Conservation (phyloP, 2,329 filamentous ascomycete genomes). For the Huntiella bhutanensis region DNA sequence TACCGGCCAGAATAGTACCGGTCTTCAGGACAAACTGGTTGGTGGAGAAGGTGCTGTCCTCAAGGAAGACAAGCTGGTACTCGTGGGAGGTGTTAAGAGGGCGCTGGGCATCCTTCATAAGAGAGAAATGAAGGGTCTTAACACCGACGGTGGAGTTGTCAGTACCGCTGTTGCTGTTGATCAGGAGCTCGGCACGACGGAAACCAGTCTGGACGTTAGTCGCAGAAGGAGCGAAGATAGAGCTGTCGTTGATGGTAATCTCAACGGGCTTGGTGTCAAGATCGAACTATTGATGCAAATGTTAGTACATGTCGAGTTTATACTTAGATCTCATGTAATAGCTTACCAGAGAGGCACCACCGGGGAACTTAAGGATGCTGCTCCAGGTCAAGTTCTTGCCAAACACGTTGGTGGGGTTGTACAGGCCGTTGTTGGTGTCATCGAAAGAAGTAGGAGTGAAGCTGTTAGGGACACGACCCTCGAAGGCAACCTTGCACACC, state of each 20-base stretch:
- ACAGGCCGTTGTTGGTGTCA: conserved; percentile 22
- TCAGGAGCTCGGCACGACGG: conserved; percentile 38
- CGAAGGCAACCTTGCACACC: conserved; percentile 18
- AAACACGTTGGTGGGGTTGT: conserved; percentile 32
- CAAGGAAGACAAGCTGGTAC: conserved; percentile 36
- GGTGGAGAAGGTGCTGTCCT: conserved; percentile 26
- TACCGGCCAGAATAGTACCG: conserved; percentile 29
- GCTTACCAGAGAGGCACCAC: conserved; percentile 22
- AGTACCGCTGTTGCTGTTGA: conserved; percentile 28
- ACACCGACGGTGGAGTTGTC: conserved; percentile 33
- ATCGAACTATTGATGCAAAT: conserved; percentile 21
- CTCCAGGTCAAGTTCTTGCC: conserved; percentile 32
- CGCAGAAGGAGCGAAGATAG: conserved; percentile 35
- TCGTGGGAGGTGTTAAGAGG: conserved; percentile 41
- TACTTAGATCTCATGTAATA: conserved; percentile 4
- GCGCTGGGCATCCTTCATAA: conserved; percentile 31
- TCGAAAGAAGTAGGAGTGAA: conserved; percentile 24
- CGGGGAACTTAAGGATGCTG: conserved; percentile 28
- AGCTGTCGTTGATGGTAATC: conserved; percentile 36
- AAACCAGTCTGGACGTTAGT: conserved; percentile 37
- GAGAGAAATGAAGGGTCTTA: conserved; percentile 42
- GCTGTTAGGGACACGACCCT: conserved; percentile 25
- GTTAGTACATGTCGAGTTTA: background rate
- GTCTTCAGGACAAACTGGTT: conserved; percentile 37
- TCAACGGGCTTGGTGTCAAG: conserved; percentile 26